A percentile compares a stretch with the other conserved stretches of the same genome.
These are phyloP conservation scores for Collybia nuda DNA, from an alignment of 768 basidiomycete species.

Conservation along the genomic window DNA sequence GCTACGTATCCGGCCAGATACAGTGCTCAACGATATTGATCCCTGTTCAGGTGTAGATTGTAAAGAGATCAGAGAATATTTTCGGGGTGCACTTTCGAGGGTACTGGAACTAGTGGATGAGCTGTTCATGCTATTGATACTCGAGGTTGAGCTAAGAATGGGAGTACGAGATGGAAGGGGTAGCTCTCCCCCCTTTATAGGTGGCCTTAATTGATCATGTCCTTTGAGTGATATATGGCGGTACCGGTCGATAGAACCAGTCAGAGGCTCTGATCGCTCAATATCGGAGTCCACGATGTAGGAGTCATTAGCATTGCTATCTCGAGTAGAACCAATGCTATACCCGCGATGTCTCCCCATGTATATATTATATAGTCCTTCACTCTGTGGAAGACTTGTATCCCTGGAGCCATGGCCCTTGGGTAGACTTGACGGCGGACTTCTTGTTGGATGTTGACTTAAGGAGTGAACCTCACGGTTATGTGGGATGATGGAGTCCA, in stretches of 20 bases:
- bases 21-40: constrained; percentile 13
- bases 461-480: constrained; percentile 31
- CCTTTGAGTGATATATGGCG: constrained; percentile 49
- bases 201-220: constrained; percentile 39
- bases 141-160: constrained; percentile 35
- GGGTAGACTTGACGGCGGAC: constrained; percentile 27
- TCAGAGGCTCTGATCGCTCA: constrained; percentile 49
- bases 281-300: constrained; percentile 47
- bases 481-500: constrained; percentile 67
- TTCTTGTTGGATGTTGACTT: constrained; percentile 31
- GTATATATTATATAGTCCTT: background rate
- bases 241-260: constrained; percentile 38
- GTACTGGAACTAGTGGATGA: constrained; percentile 32
- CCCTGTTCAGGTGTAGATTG: constrained; percentile 32
- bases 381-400: constrained; percentile 13
- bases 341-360: constrained; percentile 44
- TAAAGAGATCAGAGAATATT: constrained; percentile 37
- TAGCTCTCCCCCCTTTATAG: constrained; percentile 57
- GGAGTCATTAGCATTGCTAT: constrained; percentile 31
- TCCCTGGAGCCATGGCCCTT: constrained; percentile 12
- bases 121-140: constrained; percentile 35
- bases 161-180: constrained; percentile 59
- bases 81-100: constrained; percentile 36
- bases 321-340: constrained; percentile 51
- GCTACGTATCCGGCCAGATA: constrained; percentile 52